Evolutionary conservation across 177 flowering plant genomes (phyloP), one percentile per base, ranked within the genome.

Genomic region (Vitis hybrid): DNA sequence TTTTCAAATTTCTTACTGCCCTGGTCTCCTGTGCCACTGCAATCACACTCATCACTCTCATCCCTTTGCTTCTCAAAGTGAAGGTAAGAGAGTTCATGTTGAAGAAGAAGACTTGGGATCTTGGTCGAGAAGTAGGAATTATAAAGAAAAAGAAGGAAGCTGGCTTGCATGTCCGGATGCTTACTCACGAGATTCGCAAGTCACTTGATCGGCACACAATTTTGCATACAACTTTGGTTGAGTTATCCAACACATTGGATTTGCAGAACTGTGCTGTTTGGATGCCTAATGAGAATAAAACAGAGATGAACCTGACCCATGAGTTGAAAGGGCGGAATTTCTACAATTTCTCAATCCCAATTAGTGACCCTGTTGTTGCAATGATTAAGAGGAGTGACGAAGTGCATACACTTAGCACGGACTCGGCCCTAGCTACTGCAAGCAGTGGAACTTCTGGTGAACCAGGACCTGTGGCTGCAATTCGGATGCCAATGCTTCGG

Each of bases 21-120:
- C 63, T 95, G 52, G 99, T 93, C 14, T 95, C 99, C 0, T 88
- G 96, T 73, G 97, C 98, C 64, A 94, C 99, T 24, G 90, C 99
- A 10, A 91, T 95, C 7, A 91, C 98, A 1, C 91, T 95, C 3
- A 61, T 93, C 63, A 95, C 94, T 12, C 89, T 95, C 52, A 84
- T 95, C 55, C 99, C 99, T 56, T 64, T 93, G 71, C 92, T 95
- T 74, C 87, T 94, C 62, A 87, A 91, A 75, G 88, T 93, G 62
- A 94, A 93, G 73, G 97, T 91, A 15, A 82, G 99, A 55, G 97
- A 94, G 65, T 80, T 87, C 60, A 90, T 93, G 89, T 72, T 93
- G 83, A 90, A 82, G 86, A 85, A 87, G 77, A 94, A 94, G 75
- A 82, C 97, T 11, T 81, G 88, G 85, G 98, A 94, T 78, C 90